phyloP scores from a whole-genome alignment of 495 filamentous ascomycete species.

The Thermochaetoides thermophila region DNA sequence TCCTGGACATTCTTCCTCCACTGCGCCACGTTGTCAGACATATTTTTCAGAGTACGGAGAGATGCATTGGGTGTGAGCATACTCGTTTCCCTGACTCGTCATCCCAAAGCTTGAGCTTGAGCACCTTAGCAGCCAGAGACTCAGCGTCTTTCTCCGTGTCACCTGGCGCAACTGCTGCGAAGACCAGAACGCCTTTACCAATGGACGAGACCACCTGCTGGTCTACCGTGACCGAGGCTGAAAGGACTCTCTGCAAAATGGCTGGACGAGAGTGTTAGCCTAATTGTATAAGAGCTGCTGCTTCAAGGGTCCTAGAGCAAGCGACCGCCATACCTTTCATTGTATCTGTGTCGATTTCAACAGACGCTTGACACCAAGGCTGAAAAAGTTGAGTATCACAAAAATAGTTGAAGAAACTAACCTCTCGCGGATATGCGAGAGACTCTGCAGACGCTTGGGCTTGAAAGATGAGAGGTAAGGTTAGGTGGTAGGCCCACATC shows the following conservation, averaged over 20 bases:
- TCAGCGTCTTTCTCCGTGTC: conserved; percentile 85
- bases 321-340: conserved; percentile 25
- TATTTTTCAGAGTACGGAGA: conserved; percentile 3
- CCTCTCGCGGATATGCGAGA: too few species aligned
- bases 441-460: too few species aligned
- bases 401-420: too few species aligned
- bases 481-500: too few species aligned
- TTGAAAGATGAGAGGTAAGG: too few species aligned
- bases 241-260: conserved; percentile 87
- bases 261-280: conserved; percentile 34
- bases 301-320: too few species aligned
- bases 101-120: conserved; percentile 84
- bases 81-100: conserved; percentile 54
- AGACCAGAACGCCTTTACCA: conserved; percentile 75
- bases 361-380: too few species aligned
- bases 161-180: conserved; percentile 79
- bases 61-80: conserved; percentile 9
- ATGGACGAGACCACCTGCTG: conserved; percentile 78
- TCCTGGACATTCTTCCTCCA: conserved; percentile 84
- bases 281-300: conserved; percentile 1
- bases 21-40: conserved; percentile 24
- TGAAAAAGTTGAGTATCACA: too few species aligned
- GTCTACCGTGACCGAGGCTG: conserved; percentile 97
- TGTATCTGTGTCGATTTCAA: neutral
- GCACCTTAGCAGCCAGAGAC: conserved; percentile 62